A percentile compares a stretch with the other conserved stretches of the same genome.
Evolutionary conservation across 1,284 basidiomycete species (phyloP).

Genomic region (Mixia osmundae): DNA sequence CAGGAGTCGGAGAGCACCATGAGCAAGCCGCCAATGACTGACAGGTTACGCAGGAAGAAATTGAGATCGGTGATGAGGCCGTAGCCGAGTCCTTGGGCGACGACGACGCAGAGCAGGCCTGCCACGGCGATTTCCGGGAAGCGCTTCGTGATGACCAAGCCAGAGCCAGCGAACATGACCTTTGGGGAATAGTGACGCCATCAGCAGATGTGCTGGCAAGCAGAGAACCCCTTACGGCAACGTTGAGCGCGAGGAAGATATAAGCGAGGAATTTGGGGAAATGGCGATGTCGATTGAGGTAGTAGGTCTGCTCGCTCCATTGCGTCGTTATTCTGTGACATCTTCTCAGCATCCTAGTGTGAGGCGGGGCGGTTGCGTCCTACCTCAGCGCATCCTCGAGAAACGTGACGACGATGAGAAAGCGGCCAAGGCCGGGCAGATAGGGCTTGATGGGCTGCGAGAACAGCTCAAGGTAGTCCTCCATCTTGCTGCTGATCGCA

Average conservation of each 20-base stretch:
- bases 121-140: slow-evolving; percentile 72
- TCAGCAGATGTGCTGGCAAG: background rate
- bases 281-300: slow-evolving; percentile 75
- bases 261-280: slow-evolving; percentile 92
- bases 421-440: slow-evolving; percentile 81
- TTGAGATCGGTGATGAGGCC: slow-evolving; percentile 91
- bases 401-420: slow-evolving; percentile 95
- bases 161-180: slow-evolving; percentile 78
- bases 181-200: slow-evolving; percentile 21
- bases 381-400: slow-evolving; percentile 73
- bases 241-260: slow-evolving; percentile 72
- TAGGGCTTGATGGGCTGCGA: slow-evolving; percentile 85
- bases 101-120: slow-evolving; percentile 70
- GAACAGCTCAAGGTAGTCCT: slow-evolving; percentile 79
- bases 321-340: slow-evolving; percentile 44
- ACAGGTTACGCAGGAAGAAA: slow-evolving; percentile 94
- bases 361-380: background rate
- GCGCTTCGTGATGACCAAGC: slow-evolving; percentile 63
- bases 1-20: slow-evolving; percentile 98
- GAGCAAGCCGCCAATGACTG: slow-evolving; percentile 71
- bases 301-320: slow-evolving; percentile 92
- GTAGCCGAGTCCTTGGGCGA: slow-evolving; percentile 81
- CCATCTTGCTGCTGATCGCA: no score
- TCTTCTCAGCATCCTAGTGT: background rate
- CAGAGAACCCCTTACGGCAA: slow-evolving; percentile 40